These are phyloP conservation scores for Solanum boliviense DNA, from an alignment of 257 asterid species.

Conservation along the genomic window DNA sequence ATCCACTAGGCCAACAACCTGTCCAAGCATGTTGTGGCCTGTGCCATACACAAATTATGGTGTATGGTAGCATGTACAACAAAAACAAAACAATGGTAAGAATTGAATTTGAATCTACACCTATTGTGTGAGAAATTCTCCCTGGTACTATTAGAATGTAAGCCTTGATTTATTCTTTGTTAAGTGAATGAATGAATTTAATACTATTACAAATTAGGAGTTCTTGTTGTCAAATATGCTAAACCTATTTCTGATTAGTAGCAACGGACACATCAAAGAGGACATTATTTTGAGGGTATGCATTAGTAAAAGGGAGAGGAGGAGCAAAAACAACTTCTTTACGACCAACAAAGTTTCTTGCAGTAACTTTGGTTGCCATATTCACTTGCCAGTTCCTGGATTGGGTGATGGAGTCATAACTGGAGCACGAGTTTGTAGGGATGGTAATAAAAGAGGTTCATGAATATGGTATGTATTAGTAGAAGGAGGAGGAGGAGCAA, in stretches of 20 bases:
- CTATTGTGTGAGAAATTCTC: neutral
- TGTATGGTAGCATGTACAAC: neutral
- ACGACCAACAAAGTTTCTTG: neutral
- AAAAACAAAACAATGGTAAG: neutral
- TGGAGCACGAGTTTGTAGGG: no score
- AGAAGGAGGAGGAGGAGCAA: slow-evolving; percentile 5
- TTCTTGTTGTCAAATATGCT: neutral
- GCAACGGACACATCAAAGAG: slow-evolving; percentile 14
- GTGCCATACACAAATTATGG: neutral
- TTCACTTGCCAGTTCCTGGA: no score
- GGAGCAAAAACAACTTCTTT: neutral
- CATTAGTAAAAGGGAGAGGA: neutral
- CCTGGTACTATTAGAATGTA: neutral
- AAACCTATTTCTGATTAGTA: slow-evolving; percentile 1
- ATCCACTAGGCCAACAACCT: no score
- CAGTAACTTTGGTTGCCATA: no score
- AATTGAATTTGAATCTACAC: neutral
- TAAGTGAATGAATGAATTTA: neutral
- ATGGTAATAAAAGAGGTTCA: no score
- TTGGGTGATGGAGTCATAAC: no score
- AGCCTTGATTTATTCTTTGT: neutral
- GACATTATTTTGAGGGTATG: slow-evolving; percentile 13
- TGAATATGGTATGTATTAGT: no score
- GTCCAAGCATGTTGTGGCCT: neutral
- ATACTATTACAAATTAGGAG: neutral